phyloP scores from a whole-genome alignment of 176 grass and related monocot genomes.

The Eleusine coracana region DNA sequence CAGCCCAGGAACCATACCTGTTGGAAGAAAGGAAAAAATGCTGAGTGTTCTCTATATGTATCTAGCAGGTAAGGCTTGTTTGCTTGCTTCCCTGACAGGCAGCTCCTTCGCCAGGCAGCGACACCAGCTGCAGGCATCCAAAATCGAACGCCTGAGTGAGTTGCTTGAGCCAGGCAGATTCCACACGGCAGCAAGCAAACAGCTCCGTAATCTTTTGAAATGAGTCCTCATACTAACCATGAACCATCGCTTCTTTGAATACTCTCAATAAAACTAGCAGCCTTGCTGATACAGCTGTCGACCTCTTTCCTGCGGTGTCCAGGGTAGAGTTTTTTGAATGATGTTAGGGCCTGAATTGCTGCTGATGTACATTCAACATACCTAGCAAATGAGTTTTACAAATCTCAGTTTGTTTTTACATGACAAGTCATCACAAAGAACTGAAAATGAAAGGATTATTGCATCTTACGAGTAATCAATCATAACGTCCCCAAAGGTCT shows the following conservation, averaged over 20 bases:
- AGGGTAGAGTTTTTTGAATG: slow-evolving; percentile 88
- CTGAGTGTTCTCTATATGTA: slow-evolving; percentile 13
- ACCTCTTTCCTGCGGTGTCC: slow-evolving; percentile 74
- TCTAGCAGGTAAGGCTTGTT: too few species aligned
- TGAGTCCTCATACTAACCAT: slow-evolving; percentile 62
- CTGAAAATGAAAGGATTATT: slow-evolving; percentile 12
- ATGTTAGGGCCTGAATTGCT: slow-evolving; percentile 79
- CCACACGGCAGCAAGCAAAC: not conserved
- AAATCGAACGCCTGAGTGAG: too few species aligned
- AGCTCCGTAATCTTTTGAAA: not conserved
- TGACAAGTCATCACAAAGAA: slow-evolving; percentile 30
- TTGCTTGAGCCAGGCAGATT: too few species aligned
- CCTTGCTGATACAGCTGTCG: slow-evolving; percentile 79
- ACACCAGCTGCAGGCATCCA: too few species aligned
- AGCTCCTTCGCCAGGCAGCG: too few species aligned
- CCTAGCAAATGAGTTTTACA: slow-evolving; percentile 46
- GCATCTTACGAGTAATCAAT: slow-evolving; percentile 98
- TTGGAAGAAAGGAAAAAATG: slow-evolving; percentile 32
- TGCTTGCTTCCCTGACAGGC: too few species aligned
- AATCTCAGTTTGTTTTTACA: slow-evolving; percentile 39
- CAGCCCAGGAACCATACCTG: slow-evolving; percentile 95
- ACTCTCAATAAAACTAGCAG: slow-evolving; percentile 61
- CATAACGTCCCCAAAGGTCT: slow-evolving; percentile 91
- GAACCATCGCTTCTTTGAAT: slow-evolving; percentile 82
- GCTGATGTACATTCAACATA: slow-evolving; percentile 99